Conservation (phyloP, 192 early-diverging fungal species). For the Gryganskiella cystojenkinii region DNA sequence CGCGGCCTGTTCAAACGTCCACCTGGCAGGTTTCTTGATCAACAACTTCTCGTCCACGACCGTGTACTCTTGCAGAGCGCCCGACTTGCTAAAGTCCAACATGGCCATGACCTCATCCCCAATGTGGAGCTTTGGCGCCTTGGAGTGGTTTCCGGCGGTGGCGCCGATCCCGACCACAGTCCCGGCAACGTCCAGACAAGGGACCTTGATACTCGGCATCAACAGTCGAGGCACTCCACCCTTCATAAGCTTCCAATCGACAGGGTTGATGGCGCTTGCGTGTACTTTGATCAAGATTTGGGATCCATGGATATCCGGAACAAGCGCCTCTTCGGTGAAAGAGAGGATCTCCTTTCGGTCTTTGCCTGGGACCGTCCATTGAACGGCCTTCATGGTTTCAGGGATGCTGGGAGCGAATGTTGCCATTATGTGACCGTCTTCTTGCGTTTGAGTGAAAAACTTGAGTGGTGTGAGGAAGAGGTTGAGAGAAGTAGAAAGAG, state of each 20-base stretch:
- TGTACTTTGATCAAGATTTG: slow-evolving; percentile 48
- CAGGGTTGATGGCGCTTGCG: slow-evolving; percentile 50
- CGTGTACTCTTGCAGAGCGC: slow-evolving; percentile 28
- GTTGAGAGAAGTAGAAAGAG: background rate
- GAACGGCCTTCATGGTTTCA: slow-evolving; percentile 19
- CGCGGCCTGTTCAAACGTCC: slow-evolving; percentile 33
- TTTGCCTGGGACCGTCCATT: slow-evolving; percentile 12
- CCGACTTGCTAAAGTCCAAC: slow-evolving; percentile 13
- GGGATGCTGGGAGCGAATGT: slow-evolving; percentile 18
- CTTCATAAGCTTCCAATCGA: slow-evolving; percentile 52
- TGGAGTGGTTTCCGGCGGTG: slow-evolving; percentile 13
- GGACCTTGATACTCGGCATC: slow-evolving; percentile 31
- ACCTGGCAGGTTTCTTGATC: slow-evolving; percentile 17
- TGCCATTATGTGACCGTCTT: slow-evolving; percentile 10
- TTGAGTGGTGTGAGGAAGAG: background rate
- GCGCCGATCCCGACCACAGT: slow-evolving; percentile 36
- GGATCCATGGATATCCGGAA: slow-evolving; percentile 16
- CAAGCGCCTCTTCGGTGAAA: slow-evolving; percentile 10
- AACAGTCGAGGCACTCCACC: slow-evolving; percentile 10
- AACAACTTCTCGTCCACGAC: slow-evolving; percentile 16
- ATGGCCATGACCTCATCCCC: slow-evolving; percentile 52
- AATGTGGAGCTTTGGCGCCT: slow-evolving; percentile 10
- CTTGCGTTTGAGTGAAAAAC: background rate
- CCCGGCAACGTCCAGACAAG: slow-evolving; percentile 36
- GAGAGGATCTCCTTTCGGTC: slow-evolving; percentile 13